Evolutionary conservation across 2,329 filamentous ascomycete genomes (phyloP), one percentile per base, ranked within the genome.

Genomic region (Capronia coronata): DNA sequence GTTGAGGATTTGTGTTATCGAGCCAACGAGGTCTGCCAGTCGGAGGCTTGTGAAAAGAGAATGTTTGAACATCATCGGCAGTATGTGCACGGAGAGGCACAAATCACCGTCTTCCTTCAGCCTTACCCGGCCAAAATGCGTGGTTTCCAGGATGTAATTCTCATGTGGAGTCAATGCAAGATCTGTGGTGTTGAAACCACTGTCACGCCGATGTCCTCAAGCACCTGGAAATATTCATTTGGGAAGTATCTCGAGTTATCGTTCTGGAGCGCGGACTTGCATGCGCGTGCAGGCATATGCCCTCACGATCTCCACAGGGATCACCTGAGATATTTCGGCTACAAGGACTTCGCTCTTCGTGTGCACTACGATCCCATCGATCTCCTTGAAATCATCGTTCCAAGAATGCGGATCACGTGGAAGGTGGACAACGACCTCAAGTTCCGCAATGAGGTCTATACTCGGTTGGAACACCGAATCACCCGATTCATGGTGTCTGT

Each of bases 161-260:
- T 90, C 49, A 96, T 98, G 88, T 98, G 94, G 94, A 97, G 88
- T 58, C 88, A 85, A 60, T 98, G 93, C 72, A 93, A 94, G 61
- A 76, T 87, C 23, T 98, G 94, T 67, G 84, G 87, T 45, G 87
- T 87, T 58, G 90, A 97, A 64, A 94, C 91, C 0, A 86, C 88
- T 32, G 83, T 90, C 41, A 86, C 87, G 58, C 83, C 84, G 25
- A 96, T 98, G 88, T 96, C 91, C 1, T 83, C 89, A 49, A 89
- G 82, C 61, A 94, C 90, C 0, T 98, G 89, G 86, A 96, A 94
- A 65, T 98, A 98, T 66, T 98, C 93, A 0, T 94, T 98, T 63
- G 93, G 88, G 9, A 98, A 98, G 67, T 98, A 97, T 62, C 75
- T 98, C n/a, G 93, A 98, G 68, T 74, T 98, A 14, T 89, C 90